Evolutionary conservation across 1,284 basidiomycete species (phyloP).

Genomic region (Crepidotus sp.): DNA sequence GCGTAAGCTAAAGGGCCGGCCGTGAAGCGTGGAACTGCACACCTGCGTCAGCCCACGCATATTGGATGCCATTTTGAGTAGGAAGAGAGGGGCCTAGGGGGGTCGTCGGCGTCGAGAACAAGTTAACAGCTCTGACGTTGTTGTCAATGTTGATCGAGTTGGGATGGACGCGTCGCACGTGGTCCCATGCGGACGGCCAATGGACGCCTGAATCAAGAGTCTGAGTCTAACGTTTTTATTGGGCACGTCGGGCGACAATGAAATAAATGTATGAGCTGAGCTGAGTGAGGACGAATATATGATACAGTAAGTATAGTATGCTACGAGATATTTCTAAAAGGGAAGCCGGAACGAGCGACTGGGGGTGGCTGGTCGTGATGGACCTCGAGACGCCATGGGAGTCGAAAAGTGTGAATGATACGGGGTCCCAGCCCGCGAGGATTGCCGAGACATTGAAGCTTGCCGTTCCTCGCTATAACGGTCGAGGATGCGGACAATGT

Average conservation of each 20-base stretch:
- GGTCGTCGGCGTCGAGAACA: neutral
- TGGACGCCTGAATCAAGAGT: neutral
- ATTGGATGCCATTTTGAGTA: slow-evolving; percentile 59
- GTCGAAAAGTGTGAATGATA: slow-evolving; percentile 48
- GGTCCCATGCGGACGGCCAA: neutral
- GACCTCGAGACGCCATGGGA: too few species aligned
- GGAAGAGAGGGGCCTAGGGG: neutral
- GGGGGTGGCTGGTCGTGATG: slow-evolving; percentile 60
- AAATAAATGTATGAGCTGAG: neutral
- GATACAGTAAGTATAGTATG: slow-evolving; percentile 17
- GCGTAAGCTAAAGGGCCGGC: neutral
- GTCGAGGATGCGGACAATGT: slow-evolving; percentile 66
- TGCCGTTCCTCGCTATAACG: slow-evolving; percentile 55
- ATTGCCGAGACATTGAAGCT: slow-evolving; percentile 44
- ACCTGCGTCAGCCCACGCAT: slow-evolving; percentile 92
- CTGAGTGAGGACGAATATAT: slow-evolving; percentile 7
- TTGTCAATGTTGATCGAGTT: too few species aligned
- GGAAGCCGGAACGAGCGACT: slow-evolving; percentile 33
- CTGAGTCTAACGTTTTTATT: too few species aligned
- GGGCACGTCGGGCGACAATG: neutral
- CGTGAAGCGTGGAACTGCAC: slow-evolving; percentile 19
- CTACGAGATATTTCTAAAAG: slow-evolving; percentile 12
- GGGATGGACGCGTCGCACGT: neutral
- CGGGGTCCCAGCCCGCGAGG: slow-evolving; percentile 59
- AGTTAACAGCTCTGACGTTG: neutral